These are phyloP conservation scores for Amphibolis antarctica DNA, from an alignment of 106 monocot genomes.

Conservation along the genomic window DNA sequence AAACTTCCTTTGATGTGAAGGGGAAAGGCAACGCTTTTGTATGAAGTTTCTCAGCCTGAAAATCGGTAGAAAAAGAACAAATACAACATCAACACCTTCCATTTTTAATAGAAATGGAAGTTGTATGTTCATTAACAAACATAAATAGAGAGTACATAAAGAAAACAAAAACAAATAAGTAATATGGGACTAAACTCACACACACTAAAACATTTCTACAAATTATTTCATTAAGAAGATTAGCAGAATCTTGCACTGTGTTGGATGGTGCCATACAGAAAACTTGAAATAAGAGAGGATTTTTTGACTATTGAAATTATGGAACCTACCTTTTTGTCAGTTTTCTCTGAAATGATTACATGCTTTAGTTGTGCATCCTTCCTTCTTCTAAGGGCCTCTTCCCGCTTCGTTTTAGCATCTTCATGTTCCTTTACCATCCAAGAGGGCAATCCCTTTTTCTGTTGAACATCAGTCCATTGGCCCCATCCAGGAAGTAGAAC, in stretches of 20 bases:
- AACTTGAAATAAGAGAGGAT: not conserved
- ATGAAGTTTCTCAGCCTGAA: conserved; percentile 74
- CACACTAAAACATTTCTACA: no score
- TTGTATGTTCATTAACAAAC: not conserved
- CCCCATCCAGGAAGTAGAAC: conserved; percentile 95
- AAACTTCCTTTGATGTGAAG: conserved; percentile 71
- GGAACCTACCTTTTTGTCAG: conserved; percentile 57
- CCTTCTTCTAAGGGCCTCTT: conserved; percentile 73
- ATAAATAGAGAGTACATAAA: not conserved
- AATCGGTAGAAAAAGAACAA: conserved; percentile 3
- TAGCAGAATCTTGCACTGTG: no score
- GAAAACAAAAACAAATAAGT: not conserved
- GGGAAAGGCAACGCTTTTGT: conserved; percentile 59
- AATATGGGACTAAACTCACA: not conserved
- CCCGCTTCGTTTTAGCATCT: conserved; percentile 66
- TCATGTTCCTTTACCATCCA: conserved; percentile 85
- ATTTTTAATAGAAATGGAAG: not conserved
- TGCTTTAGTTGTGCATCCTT: conserved; percentile 82
- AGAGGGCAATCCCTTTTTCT: conserved; percentile 76
- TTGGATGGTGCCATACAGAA: not conserved
- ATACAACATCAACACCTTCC: not conserved
- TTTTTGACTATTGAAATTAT: not conserved
- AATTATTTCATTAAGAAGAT: not conserved
- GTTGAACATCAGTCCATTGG: conserved; percentile 78
- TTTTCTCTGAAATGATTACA: conserved; percentile 86